A percentile compares a stretch with the other conserved stretches of the same genome.
phyloP scores from a whole-genome alignment of 2,329 filamentous ascomycete species.

The Drechslerella stenobrocha region DNA sequence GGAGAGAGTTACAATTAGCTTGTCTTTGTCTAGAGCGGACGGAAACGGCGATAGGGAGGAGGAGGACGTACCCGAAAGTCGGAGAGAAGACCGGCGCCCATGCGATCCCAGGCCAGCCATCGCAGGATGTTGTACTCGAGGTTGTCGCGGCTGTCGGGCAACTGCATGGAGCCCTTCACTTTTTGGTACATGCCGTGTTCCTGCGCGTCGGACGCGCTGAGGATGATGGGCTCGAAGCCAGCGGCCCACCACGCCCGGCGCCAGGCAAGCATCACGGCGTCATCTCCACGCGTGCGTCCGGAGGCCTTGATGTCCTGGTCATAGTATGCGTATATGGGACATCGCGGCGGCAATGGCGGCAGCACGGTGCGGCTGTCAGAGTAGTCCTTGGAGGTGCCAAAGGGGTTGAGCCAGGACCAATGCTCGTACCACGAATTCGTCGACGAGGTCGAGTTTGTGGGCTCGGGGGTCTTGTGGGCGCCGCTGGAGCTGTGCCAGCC shows the following conservation, averaged over 20 bases:
- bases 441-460: constrained; percentile 37
- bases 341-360: constrained; percentile 71
- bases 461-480: constrained; percentile 62
- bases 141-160: constrained; percentile 56
- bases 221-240: constrained; percentile 81
- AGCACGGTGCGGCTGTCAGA: constrained; percentile 83
- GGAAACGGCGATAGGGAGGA: too few relatives aligned
- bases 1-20: not conserved
- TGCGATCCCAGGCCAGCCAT: constrained; percentile 91
- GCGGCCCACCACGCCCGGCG: constrained; percentile 93
- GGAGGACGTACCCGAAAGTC: constrained; percentile 65
- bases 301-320: constrained; percentile 68
- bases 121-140: constrained; percentile 73
- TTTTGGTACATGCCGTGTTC: constrained; percentile 77
- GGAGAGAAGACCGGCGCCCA: constrained; percentile 79
- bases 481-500: constrained; percentile 57
- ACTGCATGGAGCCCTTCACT: constrained; percentile 61
- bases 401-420: constrained; percentile 88
- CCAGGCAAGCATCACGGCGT: constrained; percentile 78
- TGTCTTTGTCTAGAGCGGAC: too few relatives aligned
- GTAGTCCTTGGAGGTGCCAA: constrained; percentile 76
- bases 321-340: constrained; percentile 88
- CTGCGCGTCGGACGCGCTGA: constrained; percentile 78
- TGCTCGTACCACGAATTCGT: constrained; percentile 72
- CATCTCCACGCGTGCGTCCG: constrained; percentile 68